Conservation (phyloP, 176 grass and related monocot genomes). For the Pontederia paniculata region DNA sequence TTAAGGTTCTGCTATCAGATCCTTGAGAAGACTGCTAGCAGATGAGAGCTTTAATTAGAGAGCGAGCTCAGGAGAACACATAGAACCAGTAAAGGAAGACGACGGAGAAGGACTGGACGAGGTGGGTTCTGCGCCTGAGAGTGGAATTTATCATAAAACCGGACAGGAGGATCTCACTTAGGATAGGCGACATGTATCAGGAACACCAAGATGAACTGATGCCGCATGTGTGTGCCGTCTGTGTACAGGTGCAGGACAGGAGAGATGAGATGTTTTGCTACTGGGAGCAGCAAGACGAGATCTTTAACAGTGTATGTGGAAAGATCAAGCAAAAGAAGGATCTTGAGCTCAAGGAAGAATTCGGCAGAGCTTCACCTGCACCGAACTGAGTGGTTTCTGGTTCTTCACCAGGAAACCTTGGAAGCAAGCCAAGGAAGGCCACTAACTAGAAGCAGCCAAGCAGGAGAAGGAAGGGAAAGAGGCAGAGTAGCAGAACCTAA, state of each 20-base stretch:
- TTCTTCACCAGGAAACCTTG: background rate
- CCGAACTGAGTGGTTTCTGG: no score
- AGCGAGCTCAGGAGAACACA: conserved; percentile 51
- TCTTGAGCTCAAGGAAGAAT: conserved; percentile 9
- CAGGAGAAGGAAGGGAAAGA: background rate
- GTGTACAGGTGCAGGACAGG: background rate
- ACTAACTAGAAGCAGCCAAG: background rate
- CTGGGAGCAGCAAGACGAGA: background rate
- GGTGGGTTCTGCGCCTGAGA: conserved; percentile 29
- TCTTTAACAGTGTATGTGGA: background rate
- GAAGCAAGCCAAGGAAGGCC: background rate
- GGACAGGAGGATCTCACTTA: conserved; percentile 35
- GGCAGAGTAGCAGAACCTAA: conserved; percentile 1
- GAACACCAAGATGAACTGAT: conserved; percentile 32
- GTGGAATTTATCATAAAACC: conserved; percentile 58
- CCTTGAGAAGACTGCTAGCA: no score
- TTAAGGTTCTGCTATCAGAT: background rate
- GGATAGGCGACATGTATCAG: conserved; percentile 60
- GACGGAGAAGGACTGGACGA: conserved; percentile 88
- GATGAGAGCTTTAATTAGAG: no score
- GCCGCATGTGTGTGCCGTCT: conserved; percentile 6
- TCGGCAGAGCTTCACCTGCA: conserved; percentile 26
- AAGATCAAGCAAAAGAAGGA: background rate
- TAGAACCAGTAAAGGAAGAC: conserved; percentile 97
- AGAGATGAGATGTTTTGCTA: background rate